Evolutionary conservation across 495 filamentous ascomycete genomes (phyloP), one percentile per base, ranked within the genome.

Genomic region (Podospora sp.): DNA sequence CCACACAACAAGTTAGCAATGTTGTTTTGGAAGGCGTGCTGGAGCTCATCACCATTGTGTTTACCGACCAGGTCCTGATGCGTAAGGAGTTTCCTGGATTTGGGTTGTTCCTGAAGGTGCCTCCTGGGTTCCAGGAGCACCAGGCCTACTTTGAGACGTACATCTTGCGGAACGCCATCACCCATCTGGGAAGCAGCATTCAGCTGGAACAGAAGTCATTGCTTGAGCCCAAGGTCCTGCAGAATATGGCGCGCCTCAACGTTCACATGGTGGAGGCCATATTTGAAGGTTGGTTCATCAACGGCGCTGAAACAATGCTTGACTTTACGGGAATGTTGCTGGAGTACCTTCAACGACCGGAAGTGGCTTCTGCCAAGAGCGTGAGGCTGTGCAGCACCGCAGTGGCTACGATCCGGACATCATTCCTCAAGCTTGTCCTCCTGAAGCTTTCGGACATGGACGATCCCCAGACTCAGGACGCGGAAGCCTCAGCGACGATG

Each of bases 101-200:
- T 61, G 92, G 92, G 0, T 78, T 98, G 27, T 95, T 92, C 71
- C 79, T 92, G n/a, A 96, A 95, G 74, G 87, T 93, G 1, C 95
- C 95, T 2, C 91, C 95, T 5, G 93, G 94, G 1, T 96, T 94
- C 72, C 85, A 92, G 71, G 94, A 97, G 72, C 91, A 97, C 69
- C 93, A 97, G 68, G 93, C 93, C 6, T 94, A 92, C 74, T 97
- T 98, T 72, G 92, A 94, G 75, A 96, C 96, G 0, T 97, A 94
- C 78, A 76, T 98, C 14, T 82, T 97, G 18, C 86, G 87, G 35
- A 90, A 89, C 62, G 87, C 90, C 9, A 82, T 98, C 52, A 87
- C 88, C 8, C 86, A 90, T 55, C 75, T 97, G 55, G 84, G 84
- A 53, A 91, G 87, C 67, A 79, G 85, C 9, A 81, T 97, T 22